Evolutionary conservation across 2,329 filamentous ascomycete genomes (phyloP).

Genomic region (Sporothrix curviconia): DNA sequence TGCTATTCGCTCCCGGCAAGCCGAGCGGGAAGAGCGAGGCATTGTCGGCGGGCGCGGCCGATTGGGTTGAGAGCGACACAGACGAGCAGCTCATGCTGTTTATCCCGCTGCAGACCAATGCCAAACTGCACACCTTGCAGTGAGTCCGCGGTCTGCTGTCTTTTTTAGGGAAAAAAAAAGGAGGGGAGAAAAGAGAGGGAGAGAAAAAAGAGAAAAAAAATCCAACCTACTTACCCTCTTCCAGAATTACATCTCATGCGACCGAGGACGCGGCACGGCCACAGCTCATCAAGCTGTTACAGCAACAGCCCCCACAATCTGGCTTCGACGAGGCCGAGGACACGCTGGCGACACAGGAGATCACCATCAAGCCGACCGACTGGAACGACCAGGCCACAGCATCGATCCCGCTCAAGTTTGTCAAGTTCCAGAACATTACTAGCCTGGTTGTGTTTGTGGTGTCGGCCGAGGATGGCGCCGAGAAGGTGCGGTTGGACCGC

Average conservation of each 20-base stretch:
- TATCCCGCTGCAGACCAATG: constrained; percentile 76
- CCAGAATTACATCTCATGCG: constrained; percentile 82
- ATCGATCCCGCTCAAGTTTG: constrained; percentile 70
- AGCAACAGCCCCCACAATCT: constrained; percentile 84
- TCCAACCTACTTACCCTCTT: constrained; percentile 20
- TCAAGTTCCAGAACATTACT: constrained; percentile 94
- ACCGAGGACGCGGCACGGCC: constrained; percentile 71
- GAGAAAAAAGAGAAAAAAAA: no score
- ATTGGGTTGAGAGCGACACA: constrained; percentile 94
- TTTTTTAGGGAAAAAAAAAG: no score
- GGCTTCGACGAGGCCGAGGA: constrained; percentile 91
- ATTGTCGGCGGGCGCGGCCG: constrained; percentile 50
- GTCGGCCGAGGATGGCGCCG: constrained; percentile 73
- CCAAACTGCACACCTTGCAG: constrained; percentile 83
- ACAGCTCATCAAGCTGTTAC: constrained; percentile 75
- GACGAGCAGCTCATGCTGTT: constrained; percentile 95
- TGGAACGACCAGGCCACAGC: constrained; percentile 78
- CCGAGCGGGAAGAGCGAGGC: constrained; percentile 40
- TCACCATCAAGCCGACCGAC: constrained; percentile 66
- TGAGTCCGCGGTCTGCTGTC: no score
- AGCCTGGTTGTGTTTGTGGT: constrained; percentile 84
- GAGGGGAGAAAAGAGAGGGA: no score
- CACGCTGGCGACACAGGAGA: constrained; percentile 69
- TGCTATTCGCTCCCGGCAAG: constrained; percentile 63
- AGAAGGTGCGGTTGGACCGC: constrained; percentile 78